These are phyloP conservation scores for Aspergillus mulundensis DNA, from an alignment of 495 filamentous ascomycete species.

Conservation along the genomic window DNA sequence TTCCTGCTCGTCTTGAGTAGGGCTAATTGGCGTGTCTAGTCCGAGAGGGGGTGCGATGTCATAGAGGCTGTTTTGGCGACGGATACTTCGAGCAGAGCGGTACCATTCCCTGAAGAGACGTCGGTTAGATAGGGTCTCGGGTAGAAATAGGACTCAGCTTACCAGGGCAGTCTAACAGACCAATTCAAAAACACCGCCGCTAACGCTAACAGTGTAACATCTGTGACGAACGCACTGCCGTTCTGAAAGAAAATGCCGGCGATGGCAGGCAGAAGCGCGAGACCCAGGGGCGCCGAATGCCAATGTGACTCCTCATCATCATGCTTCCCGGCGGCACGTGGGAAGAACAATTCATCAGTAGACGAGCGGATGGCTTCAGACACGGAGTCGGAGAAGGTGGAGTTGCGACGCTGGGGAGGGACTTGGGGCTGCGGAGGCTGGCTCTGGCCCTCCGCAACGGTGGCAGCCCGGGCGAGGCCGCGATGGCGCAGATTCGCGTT, in stretches of 20 bases:
- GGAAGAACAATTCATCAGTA: conserved; percentile 69
- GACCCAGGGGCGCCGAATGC: conserved; percentile 72
- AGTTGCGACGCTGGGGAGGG: conserved; percentile 59
- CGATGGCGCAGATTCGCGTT: conserved; percentile 34
- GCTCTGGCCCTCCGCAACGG: conserved; percentile 27
- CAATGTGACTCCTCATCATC: conserved; percentile 57
- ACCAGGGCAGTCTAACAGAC: conserved; percentile 90
- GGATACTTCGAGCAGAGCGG: conserved; percentile 65
- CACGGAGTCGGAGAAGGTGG: conserved; percentile 67
- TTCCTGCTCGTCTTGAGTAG: conserved; percentile 33
- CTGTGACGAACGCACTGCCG: conserved; percentile 77
- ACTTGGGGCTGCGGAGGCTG: conserved; percentile 14
- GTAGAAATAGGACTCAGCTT: conserved; percentile 9
- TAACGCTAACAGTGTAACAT: conserved; percentile 73
- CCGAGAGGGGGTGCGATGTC: conserved; percentile 37
- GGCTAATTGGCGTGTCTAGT: conserved; percentile 37
- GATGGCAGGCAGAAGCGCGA: conserved; percentile 80
- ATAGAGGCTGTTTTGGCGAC: conserved; percentile 38
- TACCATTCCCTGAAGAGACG: conserved; percentile 73
- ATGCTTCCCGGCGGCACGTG: conserved; percentile 37
- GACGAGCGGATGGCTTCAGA: conserved; percentile 67
- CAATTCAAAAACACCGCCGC: conserved; percentile 88
- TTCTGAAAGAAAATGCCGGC: conserved; percentile 82
- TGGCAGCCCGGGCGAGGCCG: conserved; percentile 37
- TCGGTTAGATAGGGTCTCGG: background rate